Evolutionary conservation across 2,329 filamentous ascomycete genomes (phyloP).

Genomic region (Ascosphaera apis): DNA sequence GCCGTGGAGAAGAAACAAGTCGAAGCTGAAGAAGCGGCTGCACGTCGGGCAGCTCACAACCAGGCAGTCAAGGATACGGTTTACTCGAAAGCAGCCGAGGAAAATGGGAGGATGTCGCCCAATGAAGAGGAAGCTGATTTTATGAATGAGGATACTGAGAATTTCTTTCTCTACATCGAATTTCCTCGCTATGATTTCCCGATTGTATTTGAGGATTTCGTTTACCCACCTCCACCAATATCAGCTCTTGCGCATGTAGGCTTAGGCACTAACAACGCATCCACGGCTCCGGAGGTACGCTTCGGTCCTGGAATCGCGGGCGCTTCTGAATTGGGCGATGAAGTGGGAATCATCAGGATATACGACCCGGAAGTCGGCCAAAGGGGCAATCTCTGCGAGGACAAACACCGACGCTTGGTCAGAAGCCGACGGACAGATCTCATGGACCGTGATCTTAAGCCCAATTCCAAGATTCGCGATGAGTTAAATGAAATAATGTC

Average conservation of each 20-base stretch:
- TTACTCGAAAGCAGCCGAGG: slow-evolving; percentile 10
- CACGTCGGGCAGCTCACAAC: slow-evolving; percentile 27
- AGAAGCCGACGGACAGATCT: slow-evolving; percentile 85
- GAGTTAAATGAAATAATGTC: slow-evolving; percentile 78
- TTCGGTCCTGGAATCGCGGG: slow-evolving; percentile 75
- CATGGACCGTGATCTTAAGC: slow-evolving; percentile 82
- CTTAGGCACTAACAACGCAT: slow-evolving; percentile 32
- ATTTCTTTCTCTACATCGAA: slow-evolving; percentile 72
- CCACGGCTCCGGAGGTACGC: slow-evolving; percentile 53
- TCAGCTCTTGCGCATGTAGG: slow-evolving; percentile 44
- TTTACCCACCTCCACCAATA: slow-evolving; percentile 68
- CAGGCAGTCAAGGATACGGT: slow-evolving; percentile 13
- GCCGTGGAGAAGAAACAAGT: slow-evolving; percentile 58
- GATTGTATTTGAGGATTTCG: slow-evolving; percentile 80
- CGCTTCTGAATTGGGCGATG: slow-evolving; percentile 26
- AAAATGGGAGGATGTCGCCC: slow-evolving; percentile 4
- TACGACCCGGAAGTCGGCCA: slow-evolving; percentile 87
- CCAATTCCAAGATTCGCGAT: slow-evolving; percentile 85
- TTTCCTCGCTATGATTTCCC: slow-evolving; percentile 89
- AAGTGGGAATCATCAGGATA: slow-evolving; percentile 47
- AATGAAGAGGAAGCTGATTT: slow-evolving; percentile 16
- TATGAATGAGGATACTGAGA: slow-evolving; percentile 26
- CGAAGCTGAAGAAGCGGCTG: slow-evolving; percentile 38
- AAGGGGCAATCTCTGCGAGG: slow-evolving; percentile 79
- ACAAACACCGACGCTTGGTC: slow-evolving; percentile 78